These are phyloP conservation scores for Eremothecium gossypii DNA, from an alignment of 1,139 yeast genomes.

Conservation along the genomic window DNA sequence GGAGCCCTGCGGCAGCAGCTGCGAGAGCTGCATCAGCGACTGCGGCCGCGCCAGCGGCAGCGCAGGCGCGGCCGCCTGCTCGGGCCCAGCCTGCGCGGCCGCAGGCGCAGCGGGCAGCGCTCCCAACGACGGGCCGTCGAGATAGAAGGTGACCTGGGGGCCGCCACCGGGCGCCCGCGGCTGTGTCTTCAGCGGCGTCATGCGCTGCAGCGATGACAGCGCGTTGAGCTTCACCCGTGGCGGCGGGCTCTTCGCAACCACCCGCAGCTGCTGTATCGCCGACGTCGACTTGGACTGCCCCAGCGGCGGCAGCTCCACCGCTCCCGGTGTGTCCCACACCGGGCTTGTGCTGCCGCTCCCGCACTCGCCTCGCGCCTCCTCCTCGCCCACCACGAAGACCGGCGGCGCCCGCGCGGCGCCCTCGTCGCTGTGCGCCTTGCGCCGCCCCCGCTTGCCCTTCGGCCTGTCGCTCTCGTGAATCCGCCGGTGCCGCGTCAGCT, in stretches of 20 bases:
- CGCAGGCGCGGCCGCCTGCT: conserved; percentile 14
- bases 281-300: background rate
- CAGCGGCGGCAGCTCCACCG: background rate
- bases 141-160: background rate
- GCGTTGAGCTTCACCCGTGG: conserved; percentile 20
- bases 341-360: background rate
- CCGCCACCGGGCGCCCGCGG: conserved; percentile 1
- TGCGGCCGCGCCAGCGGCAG: conserved; percentile 3
- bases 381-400: background rate
- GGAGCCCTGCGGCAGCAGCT: background rate
- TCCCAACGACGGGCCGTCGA: background rate
- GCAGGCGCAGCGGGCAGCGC: conserved; percentile 6
- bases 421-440: conserved; percentile 27
- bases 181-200: conserved; percentile 29
- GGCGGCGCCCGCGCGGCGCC: conserved; percentile 4
- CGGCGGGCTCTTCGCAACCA: background rate
- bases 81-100: conserved; percentile 17
- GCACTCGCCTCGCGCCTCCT: background rate
- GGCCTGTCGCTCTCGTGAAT: conserved; percentile 52
- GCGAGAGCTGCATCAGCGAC: background rate
- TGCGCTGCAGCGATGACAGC: conserved; percentile 32
- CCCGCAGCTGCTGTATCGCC: background rate
- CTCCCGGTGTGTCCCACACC: background rate
- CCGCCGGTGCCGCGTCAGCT: conserved; percentile 56
- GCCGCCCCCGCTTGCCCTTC: conserved; percentile 44